Base-by-base conservation (phyloP, 345 rosid genomes). In the Linum lewisii region DNA sequence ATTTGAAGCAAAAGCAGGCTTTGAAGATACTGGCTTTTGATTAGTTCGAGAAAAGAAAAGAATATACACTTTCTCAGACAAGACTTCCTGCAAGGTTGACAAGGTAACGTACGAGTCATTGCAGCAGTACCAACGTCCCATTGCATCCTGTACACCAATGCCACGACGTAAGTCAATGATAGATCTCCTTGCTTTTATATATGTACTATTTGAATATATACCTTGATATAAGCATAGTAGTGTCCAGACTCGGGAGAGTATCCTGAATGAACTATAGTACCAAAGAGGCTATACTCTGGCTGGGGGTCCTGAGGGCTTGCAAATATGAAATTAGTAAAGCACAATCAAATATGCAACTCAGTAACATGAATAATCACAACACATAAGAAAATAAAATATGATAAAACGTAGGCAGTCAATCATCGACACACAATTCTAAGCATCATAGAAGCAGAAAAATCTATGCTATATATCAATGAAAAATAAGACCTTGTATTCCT, bases 211-310 rank as follows among this genome's bases (percentile, higher is more conserved):
- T 9, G 19, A 24, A 58, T 18, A 57, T 38, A 10, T 50, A 83
- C 99, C 97, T 94, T 94, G 53, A 94, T 83, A 67, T 90, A 94
- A 67, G 99, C 93, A 75, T 90, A 85, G 70, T 94, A 94, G 68
- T 94, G 99, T 37, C 99, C 99, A 37, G 96, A 90, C 68, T 94
- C 97, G 4, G 85, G 86, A 6, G 97, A 85, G 76, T 61, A 74
- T 59, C 99, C 97, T 9, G 96, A 78, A 72, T 94, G 99, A 65
- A 94, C 99, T 71, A 94, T 90, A 59, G 90, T 84, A 62, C 93
- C 99, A 72, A 94, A 94, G 63, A 94, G 97, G 70, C 80, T 81
- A 75, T 94, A 94, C 67, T 87, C 87, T 52, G 91, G 87, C 24
- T 70, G 87, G 21, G 83, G 76, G 74, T 94, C 99, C 99, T 94